Base-by-base conservation (phyloP, 1,284 basidiomycete genomes). In the Vanrija humicola region DNA sequence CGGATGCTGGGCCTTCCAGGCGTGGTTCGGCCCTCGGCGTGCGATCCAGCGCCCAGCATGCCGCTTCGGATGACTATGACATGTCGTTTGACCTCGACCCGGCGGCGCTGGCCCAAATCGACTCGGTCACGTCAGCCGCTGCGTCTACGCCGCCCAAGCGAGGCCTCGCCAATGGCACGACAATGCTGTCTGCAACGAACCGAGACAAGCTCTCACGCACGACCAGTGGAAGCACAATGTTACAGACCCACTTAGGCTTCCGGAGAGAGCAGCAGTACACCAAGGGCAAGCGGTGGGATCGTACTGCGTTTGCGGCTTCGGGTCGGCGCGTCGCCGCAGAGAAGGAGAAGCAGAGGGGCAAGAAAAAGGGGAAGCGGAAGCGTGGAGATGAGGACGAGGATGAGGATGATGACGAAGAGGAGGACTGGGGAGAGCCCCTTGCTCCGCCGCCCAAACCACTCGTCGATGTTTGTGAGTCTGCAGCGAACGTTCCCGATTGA, bases 391-490 rank as follows among this genome's bases (percentile, higher is more conserved):
- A 63, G 0, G 72, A 72, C 14, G 79, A 81, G 23, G 78, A 78
- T 2, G 82, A 82, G 8, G 73, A 74, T 6, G 66, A 73, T 19
- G 72, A 72, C 16, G 68, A 65, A 53, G 76, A 65, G 54, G 71
- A 72, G 26, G 80, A 82, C 44, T 77, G 76, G 15, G 82, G 81
- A 3, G 73, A 53, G n/a, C 87, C 88, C 57, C 87, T 91, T 63
- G 86, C 88, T 59, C 88, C 92, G 60, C 87, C 88, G 68, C 89
- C 90, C 51, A 83, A 84, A 43, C 87, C 89, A 5, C 83, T 85
- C 64, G 77, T 88, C 6, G 71, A 77, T 55, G 64, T 64, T 19
- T 65, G 75, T 76, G 58, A 62, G 74, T 64, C 18, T 23, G 5
- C 21, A 23, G 23, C 6, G 6, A 15, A 4, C 15, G 26, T 19